A percentile compares a stretch with the other conserved stretches of the same genome.
phyloP scores from a whole-genome alignment of 106 monocot species.

The Allium cepa region DNA sequence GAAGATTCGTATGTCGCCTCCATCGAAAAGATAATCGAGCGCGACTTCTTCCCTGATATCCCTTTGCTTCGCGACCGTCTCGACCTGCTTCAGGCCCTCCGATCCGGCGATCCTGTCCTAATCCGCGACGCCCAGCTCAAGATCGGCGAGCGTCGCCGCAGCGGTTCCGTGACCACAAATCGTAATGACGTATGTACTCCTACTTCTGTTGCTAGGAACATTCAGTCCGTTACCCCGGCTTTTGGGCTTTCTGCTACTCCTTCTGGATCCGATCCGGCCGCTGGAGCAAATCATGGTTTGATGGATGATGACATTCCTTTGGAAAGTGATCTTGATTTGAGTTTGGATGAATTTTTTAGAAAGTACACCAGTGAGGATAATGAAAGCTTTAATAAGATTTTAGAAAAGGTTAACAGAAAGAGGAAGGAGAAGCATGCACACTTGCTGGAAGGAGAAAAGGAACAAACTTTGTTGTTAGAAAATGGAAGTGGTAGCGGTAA shows the following conservation, averaged over 20 bases:
- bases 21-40: conserved; percentile 87
- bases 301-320: not conserved
- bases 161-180: conserved; percentile 4
- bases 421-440: conserved; percentile 60
- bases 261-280: not conserved
- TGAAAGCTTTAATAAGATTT: conserved; percentile 73
- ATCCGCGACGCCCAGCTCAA: conserved; percentile 94
- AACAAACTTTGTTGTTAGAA: conserved; percentile 8
- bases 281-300: not conserved
- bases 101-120: conserved; percentile 66
- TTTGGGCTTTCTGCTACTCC: conserved; percentile 21
- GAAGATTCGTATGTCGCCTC: conserved; percentile 69
- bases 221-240: conserved; percentile 41
- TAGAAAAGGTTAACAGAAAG: conserved; percentile 87
- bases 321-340: conserved; percentile 28
- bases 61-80: conserved; percentile 77
- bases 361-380: conserved; percentile 95
- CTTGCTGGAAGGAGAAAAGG: conserved; percentile 47
- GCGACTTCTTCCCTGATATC: conserved; percentile 87
- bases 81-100: conserved; percentile 84
- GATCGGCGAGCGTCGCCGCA: conserved; percentile 74
- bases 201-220: conserved; percentile 9
- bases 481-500: conserved; percentile 15
- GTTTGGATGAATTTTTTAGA: conserved; percentile 73
- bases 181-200: conserved; percentile 3